Percentiles rank a stretch among this genome's conserved stretches.
These are phyloP conservation scores for Melanomma pulvis-pyrius DNA, from an alignment of 495 filamentous ascomycete species.

Conservation along the genomic window DNA sequence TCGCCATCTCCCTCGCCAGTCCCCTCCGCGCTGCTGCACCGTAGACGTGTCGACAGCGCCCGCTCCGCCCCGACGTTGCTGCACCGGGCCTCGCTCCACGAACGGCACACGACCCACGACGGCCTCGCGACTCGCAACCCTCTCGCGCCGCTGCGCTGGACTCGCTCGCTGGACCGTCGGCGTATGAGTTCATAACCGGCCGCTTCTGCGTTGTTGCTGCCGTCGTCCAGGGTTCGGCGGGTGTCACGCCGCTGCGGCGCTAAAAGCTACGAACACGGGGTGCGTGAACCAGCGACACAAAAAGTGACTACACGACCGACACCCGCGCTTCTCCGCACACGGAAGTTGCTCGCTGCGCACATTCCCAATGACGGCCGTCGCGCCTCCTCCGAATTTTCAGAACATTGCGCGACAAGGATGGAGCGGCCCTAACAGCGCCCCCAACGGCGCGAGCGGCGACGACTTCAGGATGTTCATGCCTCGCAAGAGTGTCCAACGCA, in stretches of 20 bases:
- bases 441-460: slow-evolving; percentile 75
- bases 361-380: slow-evolving; percentile 91
- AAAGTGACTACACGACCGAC: slow-evolving; percentile 9
- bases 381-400: slow-evolving; percentile 87
- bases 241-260: slow-evolving; percentile 25
- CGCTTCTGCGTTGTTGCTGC: slow-evolving; percentile 23
- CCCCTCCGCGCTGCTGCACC: slow-evolving; percentile 20
- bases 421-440: slow-evolving; percentile 69
- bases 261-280: slow-evolving; percentile 27
- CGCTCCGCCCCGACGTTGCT: slow-evolving; percentile 22
- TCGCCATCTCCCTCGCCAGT: slow-evolving; percentile 12
- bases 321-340: slow-evolving; percentile 3
- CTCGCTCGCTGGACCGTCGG: slow-evolving; percentile 3
- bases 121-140: slow-evolving; percentile 16
- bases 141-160: slow-evolving; percentile 21
- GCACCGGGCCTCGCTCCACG: slow-evolving; percentile 15
- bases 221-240: slow-evolving; percentile 16
- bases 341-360: slow-evolving; percentile 45
- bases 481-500: slow-evolving; percentile 80
- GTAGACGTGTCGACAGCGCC: slow-evolving; percentile 10
- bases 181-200: slow-evolving; percentile 27
- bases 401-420: slow-evolving; percentile 66
- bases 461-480: slow-evolving; percentile 89
- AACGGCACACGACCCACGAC: slow-evolving; percentile 34
- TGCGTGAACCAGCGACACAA: slow-evolving; percentile 12